Base-by-base conservation (phyloP, 2,329 filamentous ascomycete genomes). In the Colletotrichum sp. region DNA sequence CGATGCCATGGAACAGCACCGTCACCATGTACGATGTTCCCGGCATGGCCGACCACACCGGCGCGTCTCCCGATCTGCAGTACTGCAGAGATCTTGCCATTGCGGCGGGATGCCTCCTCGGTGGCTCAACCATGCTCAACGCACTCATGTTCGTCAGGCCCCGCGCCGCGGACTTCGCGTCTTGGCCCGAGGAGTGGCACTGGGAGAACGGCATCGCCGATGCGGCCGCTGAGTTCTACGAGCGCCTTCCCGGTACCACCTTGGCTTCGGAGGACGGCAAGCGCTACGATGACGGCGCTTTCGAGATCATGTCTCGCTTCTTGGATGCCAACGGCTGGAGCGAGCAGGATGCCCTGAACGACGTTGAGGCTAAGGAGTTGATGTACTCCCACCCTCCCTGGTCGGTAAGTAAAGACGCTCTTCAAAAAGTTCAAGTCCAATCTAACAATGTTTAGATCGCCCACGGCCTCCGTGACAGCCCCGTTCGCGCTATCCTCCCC, bases 401-500 rank as follows among this genome's bases (percentile, higher is more conserved):
- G 78, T 75, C 73, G 48, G 75, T 75, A 61, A 55, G 75, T 69
- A 5, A 13, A 3, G 4, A 25, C 5, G 1, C 25, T 8, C 8
- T 2, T 9, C 8, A 8, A 12, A 13, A 10, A 12, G 1, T 18
- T 12, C 34, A 15, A 8, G 48, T 32, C 3, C 18, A n/a, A 8
- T 22, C 9, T n/a, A 18, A 69, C 27, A 10, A 2, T 6, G 2
- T 6, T 5, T 36, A 78, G 62, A 79, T 79, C 25, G 60, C 76
- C 34, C 67, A 79, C 30, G 72, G 72, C 5, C 66, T 76, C 16
- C 78, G 77, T 27, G 78, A 76, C 36, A 77, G 77, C 39, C 77
- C 78, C 15, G 72, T 74, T 1, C 64, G 77, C 10, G 83, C 83
- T 2, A 90, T 89, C 74, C 81, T 87, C 1, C 81, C 85, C 3